Evolutionary conservation across 306 rosid species (phyloP), one percentile per base, ranked within the genome.

Genomic region (Ammopiptanthus mongolicus): DNA sequence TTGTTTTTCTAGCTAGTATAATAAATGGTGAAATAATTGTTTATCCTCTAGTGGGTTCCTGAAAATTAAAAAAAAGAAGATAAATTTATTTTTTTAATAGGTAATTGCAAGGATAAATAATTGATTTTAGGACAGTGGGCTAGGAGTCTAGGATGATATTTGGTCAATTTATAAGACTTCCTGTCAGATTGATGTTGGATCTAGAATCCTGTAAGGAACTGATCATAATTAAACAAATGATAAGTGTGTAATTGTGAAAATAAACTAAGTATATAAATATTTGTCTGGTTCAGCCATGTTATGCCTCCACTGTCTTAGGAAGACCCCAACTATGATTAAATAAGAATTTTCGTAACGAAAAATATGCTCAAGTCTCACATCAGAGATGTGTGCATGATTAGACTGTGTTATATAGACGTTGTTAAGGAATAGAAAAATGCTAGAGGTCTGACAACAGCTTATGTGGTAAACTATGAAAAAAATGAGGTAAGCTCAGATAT

Each of bases 251-350:
- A 60, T 74, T 73, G 48, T 50, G 31, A 62, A 60, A 72, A 50
- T 37, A 55, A 81, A 76, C 74, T 22, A 59, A 58, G 55, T 46
- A 56, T 50, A 60, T 65, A 80, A 66, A 67, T 31, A 76, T 59
- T 29, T 79, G 84, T 79, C 79, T 75, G 33, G 51, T 56, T 70
- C 17, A 15, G 71, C 81, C 86, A 83, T 75, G 71, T 48, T 73
- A 50, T 79, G 69, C 52, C 33, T 50, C 69, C 76, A 56, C 66
- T 31, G 21, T 82, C 11, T 51, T 50, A 63, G 76, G 65, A 73
- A 25, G 15, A 46, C 57, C 11, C 18, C 58, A 33, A 22, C 22
- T 23, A 53, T 63, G 62, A 74, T 62, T 44, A 74, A 57, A 15
- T 42, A 42, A 36, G 13, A 58, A 51, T 10, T 69, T 39, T 12